Percentiles rank a stretch among this genome's conserved stretches.
Conservation (phyloP, 352 stramenopile species). For the Halophytophthora batemanensis region DNA sequence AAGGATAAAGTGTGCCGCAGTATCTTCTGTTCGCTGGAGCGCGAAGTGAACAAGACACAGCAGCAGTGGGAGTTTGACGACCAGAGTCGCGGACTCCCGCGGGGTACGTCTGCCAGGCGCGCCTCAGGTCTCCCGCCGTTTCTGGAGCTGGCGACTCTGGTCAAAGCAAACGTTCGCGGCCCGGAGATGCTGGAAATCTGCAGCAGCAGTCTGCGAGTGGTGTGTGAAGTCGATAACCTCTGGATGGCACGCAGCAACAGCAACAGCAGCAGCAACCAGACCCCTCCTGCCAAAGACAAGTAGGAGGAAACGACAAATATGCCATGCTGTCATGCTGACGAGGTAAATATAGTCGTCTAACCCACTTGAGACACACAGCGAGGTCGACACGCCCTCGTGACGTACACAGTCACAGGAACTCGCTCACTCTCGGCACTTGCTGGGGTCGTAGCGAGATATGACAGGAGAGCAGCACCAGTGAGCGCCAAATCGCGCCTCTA, state of each 20-base stretch:
- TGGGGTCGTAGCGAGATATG: too few relatives aligned
- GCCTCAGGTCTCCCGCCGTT: slow-evolving; percentile 16
- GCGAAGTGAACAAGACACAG: slow-evolving; percentile 44
- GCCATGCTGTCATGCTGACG: too few relatives aligned
- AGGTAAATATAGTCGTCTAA: too few relatives aligned
- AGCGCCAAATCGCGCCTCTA: too few relatives aligned
- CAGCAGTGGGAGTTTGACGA: slow-evolving; percentile 62
- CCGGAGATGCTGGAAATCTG: slow-evolving; percentile 45
- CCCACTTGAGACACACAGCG: too few relatives aligned
- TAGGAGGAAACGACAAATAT: too few relatives aligned
- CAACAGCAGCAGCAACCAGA: slow-evolving; percentile 2
- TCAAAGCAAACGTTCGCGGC: slow-evolving; percentile 28
- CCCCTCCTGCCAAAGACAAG: neutral
- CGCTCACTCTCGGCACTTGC: too few relatives aligned
- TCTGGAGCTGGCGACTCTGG: slow-evolving; percentile 21
- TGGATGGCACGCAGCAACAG: slow-evolving; percentile 9
- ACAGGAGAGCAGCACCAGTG: neutral
- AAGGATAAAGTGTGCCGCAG: slow-evolving; percentile 43
- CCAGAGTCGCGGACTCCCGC: slow-evolving; percentile 34
- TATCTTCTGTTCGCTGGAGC: slow-evolving; percentile 55
- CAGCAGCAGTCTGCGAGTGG: slow-evolving; percentile 28
- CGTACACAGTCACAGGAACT: too few relatives aligned
- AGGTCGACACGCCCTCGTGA: too few relatives aligned
- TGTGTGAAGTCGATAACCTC: slow-evolving; percentile 57
- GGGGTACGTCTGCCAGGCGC: slow-evolving; percentile 32